phyloP scores from a whole-genome alignment of 208 protist genomes.

The Endotrypanum monterogeii region DNA sequence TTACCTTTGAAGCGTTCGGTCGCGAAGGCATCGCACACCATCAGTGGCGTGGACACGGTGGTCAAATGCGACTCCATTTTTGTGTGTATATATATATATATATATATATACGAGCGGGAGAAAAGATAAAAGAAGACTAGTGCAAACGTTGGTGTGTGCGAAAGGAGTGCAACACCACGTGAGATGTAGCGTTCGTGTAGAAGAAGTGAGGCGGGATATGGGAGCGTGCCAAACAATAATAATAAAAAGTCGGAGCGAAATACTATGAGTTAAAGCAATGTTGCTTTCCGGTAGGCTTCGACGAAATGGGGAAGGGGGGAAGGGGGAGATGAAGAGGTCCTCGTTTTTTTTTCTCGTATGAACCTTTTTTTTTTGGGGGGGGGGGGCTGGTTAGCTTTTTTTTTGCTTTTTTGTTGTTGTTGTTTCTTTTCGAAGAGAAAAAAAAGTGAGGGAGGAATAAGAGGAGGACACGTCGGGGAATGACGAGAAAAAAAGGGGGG shows the following conservation, averaged over 20 bases:
- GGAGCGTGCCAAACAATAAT: too few relatives aligned
- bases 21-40: conserved; percentile 73
- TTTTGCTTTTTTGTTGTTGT: too few relatives aligned
- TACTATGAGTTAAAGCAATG: not conserved
- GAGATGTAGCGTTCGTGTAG: too few relatives aligned
- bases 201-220: not conserved
- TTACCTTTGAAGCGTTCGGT: conserved; percentile 66
- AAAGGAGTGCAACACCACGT: not conserved
- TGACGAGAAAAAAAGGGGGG: conserved; percentile 1
- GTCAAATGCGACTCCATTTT: conserved; percentile 21
- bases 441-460: not conserved
- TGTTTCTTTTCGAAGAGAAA: too few relatives aligned
- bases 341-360: too few relatives aligned
- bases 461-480: not conserved
- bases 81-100: not conserved
- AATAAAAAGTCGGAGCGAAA: not conserved
- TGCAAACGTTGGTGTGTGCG: not conserved
- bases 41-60: conserved; percentile 45
- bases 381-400: too few relatives aligned
- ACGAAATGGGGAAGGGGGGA: too few relatives aligned
- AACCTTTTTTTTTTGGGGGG: too few relatives aligned
- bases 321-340: too few relatives aligned
- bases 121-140: not conserved
- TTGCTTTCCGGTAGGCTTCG: too few relatives aligned
- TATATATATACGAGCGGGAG: conserved; percentile 1